Evolutionary conservation across 495 filamentous ascomycete genomes (phyloP).

Genomic region (Aspergillus haitiensis): DNA sequence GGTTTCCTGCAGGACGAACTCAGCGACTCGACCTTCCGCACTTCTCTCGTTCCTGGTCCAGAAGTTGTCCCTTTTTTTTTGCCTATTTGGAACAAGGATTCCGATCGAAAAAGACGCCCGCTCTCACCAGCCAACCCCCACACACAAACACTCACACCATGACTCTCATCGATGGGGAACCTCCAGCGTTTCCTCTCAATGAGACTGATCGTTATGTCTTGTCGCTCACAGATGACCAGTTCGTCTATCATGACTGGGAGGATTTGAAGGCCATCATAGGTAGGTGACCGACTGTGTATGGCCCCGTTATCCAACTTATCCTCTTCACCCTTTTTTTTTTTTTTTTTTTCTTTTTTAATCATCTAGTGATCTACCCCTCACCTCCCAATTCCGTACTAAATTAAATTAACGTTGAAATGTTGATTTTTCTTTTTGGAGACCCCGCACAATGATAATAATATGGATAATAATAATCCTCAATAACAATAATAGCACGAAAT

Average conservation of each 20-base stretch:
- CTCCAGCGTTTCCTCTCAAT: slow-evolving; percentile 60
- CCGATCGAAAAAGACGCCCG: slow-evolving; percentile 5
- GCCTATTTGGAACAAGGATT: slow-evolving; percentile 23
- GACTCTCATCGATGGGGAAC: slow-evolving; percentile 16
- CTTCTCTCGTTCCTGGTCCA: not conserved
- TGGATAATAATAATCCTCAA: too few species aligned
- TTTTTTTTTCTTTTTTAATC: slow-evolving; percentile 13
- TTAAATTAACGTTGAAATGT: not conserved
- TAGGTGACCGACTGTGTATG: slow-evolving; percentile 24
- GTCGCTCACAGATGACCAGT: slow-evolving; percentile 69
- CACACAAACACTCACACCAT: not conserved
- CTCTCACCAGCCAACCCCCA: not conserved
- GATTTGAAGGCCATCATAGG: slow-evolving; percentile 66
- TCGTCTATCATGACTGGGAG: slow-evolving; percentile 65
- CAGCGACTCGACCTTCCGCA: not conserved
- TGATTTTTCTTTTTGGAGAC: not conserved
- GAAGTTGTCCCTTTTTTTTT: not conserved
- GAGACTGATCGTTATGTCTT: slow-evolving; percentile 65
- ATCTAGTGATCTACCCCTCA: slow-evolving; percentile 9
- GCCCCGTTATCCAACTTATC: too few species aligned
- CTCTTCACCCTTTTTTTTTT: slow-evolving; percentile 6
- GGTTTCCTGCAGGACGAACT: not conserved
- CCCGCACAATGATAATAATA: slow-evolving; percentile 3
- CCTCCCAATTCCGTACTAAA: not conserved
- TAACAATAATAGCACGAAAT: slow-evolving; percentile 55